A percentile compares a stretch with the other conserved stretches of the same genome.
These are phyloP conservation scores for Mycena rebaudengoi DNA, from an alignment of 768 basidiomycete genomes.

Conservation along the genomic window DNA sequence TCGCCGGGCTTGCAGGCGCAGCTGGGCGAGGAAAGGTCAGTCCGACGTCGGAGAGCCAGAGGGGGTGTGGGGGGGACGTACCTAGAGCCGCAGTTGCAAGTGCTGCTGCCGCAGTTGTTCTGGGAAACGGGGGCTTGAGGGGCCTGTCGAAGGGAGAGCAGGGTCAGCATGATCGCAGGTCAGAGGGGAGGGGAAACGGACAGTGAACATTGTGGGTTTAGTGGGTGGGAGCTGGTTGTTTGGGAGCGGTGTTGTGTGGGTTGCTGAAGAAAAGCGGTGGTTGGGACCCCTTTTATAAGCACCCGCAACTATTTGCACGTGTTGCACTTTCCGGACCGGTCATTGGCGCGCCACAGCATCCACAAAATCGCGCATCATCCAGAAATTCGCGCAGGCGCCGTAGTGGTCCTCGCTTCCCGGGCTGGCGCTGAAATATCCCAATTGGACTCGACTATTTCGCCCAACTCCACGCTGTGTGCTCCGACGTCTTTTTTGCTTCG, in stretches of 20 bases:
- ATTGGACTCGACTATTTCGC: no score
- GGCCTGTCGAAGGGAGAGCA: constrained; percentile 33
- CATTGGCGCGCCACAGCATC: not conserved
- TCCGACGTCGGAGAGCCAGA: no score
- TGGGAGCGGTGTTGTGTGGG: constrained; percentile 21
- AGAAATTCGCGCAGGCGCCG: constrained; percentile 24
- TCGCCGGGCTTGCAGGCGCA: constrained; percentile 68
- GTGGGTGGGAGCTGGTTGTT: constrained; percentile 11
- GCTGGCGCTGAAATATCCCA: no score
- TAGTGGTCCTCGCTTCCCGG: no score
- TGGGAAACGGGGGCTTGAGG: constrained; percentile 52
- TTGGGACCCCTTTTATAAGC: not conserved
- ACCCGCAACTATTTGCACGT: not conserved
- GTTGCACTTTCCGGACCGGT: no score
- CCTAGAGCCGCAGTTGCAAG: constrained; percentile 63
- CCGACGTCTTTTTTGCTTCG: no score
- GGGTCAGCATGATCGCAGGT: constrained; percentile 1
- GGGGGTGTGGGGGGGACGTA: no score
- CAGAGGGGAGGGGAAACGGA: constrained; percentile 34
- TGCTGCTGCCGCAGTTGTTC: constrained; percentile 53
- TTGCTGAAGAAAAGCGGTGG: constrained; percentile 10
- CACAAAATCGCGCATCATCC: not conserved
- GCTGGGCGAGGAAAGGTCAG: constrained; percentile 39
- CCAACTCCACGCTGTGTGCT: no score
- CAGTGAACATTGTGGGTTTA: constrained; percentile 49